These are phyloP conservation scores for Mycosphaerella sp. DNA, from an alignment of 2,329 filamentous ascomycete genomes.

Conservation along the genomic window DNA sequence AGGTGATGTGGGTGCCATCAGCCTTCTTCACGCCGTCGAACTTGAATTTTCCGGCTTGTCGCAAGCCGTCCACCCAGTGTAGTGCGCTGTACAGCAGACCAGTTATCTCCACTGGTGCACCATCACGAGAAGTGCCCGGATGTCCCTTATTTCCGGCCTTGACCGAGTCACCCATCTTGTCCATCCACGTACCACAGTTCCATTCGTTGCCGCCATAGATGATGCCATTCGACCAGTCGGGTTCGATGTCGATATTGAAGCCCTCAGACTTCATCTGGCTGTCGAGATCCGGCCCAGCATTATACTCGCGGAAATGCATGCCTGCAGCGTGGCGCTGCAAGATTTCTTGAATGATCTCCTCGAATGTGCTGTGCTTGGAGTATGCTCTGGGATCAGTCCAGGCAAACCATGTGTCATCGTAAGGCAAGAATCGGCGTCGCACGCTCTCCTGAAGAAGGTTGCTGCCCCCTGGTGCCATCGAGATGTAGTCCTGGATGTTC, in stretches of 20 bases:
- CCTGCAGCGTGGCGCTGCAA: conserved; percentile 86
- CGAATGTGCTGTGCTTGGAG: conserved; percentile 72
- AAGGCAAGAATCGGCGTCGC: conserved; percentile 80
- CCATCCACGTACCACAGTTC: conserved; percentile 99
- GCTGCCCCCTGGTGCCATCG: conserved; percentile 70
- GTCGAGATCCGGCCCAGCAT: conserved; percentile 82
- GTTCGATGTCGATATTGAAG: conserved; percentile 84
- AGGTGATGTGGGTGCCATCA: conserved; percentile 54
- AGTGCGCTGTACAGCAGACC: conserved; percentile 88
- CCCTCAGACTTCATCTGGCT: conserved; percentile 88
- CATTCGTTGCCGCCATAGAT: conserved; percentile 89
- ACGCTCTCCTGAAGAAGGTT: conserved; percentile 70
- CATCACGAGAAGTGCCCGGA: conserved; percentile 93
- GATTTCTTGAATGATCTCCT: conserved; percentile 88
- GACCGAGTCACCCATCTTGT: conserved; percentile 99
- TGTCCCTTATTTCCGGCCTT: conserved; percentile 87
- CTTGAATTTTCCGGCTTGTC: conserved; percentile 62
- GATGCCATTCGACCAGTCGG: conserved; percentile 86
- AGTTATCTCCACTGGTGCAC: conserved; percentile 90
- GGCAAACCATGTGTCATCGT: conserved; percentile 92
- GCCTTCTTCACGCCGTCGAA: conserved; percentile 61
- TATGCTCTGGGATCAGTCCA: conserved; percentile 78
- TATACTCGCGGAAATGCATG: conserved; percentile 88
- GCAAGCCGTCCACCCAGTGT: conserved; percentile 66
- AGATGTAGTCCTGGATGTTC: conserved; percentile 86